These are phyloP conservation scores for Parastagonospora avenae DNA, from an alignment of 2,329 filamentous ascomycete genomes.

Conservation along the genomic window DNA sequence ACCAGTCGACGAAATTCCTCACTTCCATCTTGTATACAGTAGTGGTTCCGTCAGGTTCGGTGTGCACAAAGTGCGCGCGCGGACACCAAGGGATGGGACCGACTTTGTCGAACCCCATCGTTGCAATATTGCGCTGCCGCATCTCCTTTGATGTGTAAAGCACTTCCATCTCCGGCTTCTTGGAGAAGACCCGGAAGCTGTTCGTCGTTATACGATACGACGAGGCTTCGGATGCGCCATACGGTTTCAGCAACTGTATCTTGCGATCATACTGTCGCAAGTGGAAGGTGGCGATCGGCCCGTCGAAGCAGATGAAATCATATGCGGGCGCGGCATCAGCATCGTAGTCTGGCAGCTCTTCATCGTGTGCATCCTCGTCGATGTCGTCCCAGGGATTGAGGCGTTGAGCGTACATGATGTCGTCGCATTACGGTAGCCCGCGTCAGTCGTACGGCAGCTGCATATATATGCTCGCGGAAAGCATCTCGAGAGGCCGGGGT, in stretches of 20 bases:
- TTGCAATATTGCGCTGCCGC: slow-evolving; percentile 28
- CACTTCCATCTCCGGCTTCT: slow-evolving; percentile 41
- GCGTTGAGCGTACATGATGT: slow-evolving; percentile 24
- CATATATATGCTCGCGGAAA: slow-evolving; percentile 12
- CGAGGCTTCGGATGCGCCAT: slow-evolving; percentile 15
- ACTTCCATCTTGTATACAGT: slow-evolving; percentile 36
- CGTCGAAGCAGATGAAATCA: slow-evolving; percentile 10
- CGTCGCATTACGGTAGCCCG: slow-evolving; percentile 5
- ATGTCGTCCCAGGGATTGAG: slow-evolving; percentile 18
- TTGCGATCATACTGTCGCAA: slow-evolving; percentile 31
- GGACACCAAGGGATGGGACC: slow-evolving; percentile 42
- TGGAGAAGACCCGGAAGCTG: slow-evolving; percentile 35
- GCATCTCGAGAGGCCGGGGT: background rate
- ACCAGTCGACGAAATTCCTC: slow-evolving; percentile 39
- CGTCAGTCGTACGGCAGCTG: slow-evolving; percentile 17
- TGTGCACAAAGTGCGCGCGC: slow-evolving; percentile 32
- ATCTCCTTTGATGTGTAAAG: slow-evolving; percentile 22
- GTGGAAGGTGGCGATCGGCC: slow-evolving; percentile 26
- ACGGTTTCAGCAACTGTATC: slow-evolving; percentile 29
- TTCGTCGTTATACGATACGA: slow-evolving; percentile 36
- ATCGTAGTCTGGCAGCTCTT: slow-evolving; percentile 36
- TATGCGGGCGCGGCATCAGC: slow-evolving; percentile 30
- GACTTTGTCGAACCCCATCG: slow-evolving; percentile 33
- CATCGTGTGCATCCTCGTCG: slow-evolving; percentile 20
- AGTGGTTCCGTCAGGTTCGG: slow-evolving; percentile 8